These are phyloP conservation scores for Paspalum vaginatum DNA, from an alignment of 176 grass and related monocot species.

Conservation along the genomic window DNA sequence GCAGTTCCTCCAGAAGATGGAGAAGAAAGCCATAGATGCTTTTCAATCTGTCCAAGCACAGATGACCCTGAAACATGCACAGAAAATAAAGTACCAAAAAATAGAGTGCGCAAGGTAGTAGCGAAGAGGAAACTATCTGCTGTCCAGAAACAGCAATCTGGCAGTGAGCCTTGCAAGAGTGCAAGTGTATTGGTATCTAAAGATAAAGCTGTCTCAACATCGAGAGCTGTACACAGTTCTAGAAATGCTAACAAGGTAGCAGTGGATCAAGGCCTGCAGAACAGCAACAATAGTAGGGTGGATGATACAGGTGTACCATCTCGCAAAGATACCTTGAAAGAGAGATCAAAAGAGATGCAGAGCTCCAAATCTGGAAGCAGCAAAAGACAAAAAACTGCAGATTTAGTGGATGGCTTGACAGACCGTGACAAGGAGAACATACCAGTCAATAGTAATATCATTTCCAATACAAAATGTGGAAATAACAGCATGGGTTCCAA, in stretches of 20 bases:
- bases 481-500: conserved; percentile 22
- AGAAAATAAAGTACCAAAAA: conserved; percentile 40
- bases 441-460: conserved; percentile 18
- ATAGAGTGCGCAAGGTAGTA: conserved; percentile 55
- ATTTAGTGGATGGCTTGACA: conserved; percentile 30
- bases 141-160: conserved; percentile 31
- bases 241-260: conserved; percentile 38
- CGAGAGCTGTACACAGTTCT: conserved; percentile 28
- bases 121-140: conserved; percentile 73
- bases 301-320: conserved; percentile 33
- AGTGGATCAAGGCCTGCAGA: conserved; percentile 15
- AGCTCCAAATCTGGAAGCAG: conserved; percentile 20
- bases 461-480: conserved; percentile 35
- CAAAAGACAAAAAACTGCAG: conserved; percentile 48
- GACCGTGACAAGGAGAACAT: conserved; percentile 77
- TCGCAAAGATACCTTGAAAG: conserved; percentile 28
- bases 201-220: conserved; percentile 23
- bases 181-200: conserved; percentile 32
- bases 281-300: neutral
- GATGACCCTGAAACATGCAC: conserved; percentile 33
- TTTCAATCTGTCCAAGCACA: conserved; percentile 41
- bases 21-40: conserved; percentile 23
- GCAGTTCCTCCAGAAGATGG: conserved; percentile 31
- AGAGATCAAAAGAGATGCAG: conserved; percentile 26
- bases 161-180: conserved; percentile 32